These are phyloP conservation scores for Russula olivacea DNA, from an alignment of 768 basidiomycete species.

Conservation along the genomic window DNA sequence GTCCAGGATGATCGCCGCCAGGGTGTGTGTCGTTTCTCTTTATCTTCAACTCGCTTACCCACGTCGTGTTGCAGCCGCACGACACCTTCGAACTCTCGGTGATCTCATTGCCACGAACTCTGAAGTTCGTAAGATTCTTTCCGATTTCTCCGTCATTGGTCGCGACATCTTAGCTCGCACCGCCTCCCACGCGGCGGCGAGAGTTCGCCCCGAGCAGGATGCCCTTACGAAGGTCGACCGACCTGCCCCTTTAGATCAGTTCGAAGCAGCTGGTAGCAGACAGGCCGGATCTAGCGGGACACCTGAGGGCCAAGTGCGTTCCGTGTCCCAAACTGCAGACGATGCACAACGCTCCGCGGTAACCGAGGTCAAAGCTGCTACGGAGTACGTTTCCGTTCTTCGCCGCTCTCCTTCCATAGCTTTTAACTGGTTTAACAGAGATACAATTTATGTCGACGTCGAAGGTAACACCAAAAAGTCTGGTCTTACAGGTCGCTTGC, in stretches of 20 bases:
- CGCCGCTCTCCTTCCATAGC: too few relatives aligned
- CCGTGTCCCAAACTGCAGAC: slow-evolving; percentile 28
- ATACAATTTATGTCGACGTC: slow-evolving; percentile 31
- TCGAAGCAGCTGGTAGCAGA: slow-evolving; percentile 43
- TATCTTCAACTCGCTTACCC: background rate
- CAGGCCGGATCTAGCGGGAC: slow-evolving; percentile 42
- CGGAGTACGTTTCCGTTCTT: slow-evolving; percentile 7
- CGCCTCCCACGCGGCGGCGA: slow-evolving; percentile 62
- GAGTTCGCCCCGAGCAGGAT: slow-evolving; percentile 60
- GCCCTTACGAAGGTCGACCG: slow-evolving; percentile 61
- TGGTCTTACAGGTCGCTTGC: slow-evolving; percentile 32
- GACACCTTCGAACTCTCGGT: slow-evolving; percentile 83
- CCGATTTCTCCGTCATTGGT: slow-evolving; percentile 70
- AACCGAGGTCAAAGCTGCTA: slow-evolving; percentile 27
- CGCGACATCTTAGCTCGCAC: slow-evolving; percentile 78
- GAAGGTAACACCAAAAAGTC: slow-evolving; percentile 37
- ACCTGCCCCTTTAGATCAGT: slow-evolving; percentile 61
- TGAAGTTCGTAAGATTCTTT: slow-evolving; percentile 83
- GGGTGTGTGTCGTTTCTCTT: slow-evolving; percentile 38
- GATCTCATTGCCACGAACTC: slow-evolving; percentile 88
- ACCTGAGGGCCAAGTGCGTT: slow-evolving; percentile 33
- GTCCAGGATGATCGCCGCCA: slow-evolving; percentile 52
- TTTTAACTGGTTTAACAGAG: slow-evolving; percentile 7
- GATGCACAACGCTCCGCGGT: background rate
- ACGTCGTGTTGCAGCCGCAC: slow-evolving; percentile 47